Percentiles rank a stretch among this genome's conserved stretches.
phyloP scores from a whole-genome alignment of 495 filamentous ascomycete species.

The Tetracladium setigerum region DNA sequence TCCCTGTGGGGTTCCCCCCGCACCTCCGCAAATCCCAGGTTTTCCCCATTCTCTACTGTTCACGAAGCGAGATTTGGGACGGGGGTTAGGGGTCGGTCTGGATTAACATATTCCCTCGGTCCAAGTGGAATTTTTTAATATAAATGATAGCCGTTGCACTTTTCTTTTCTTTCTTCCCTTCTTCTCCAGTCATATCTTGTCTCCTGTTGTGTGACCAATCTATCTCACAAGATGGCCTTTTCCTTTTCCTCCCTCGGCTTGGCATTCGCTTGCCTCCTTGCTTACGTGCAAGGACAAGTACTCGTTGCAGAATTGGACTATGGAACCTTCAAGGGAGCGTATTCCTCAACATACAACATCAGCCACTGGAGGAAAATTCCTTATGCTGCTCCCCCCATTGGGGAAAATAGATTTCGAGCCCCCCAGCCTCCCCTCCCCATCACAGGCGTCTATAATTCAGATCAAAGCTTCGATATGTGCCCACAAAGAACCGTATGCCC shows the following conservation, averaged over 20 bases:
- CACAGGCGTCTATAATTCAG: slow-evolving; percentile 45
- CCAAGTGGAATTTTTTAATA: no score
- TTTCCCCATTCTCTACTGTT: no score
- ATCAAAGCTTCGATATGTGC: slow-evolving; percentile 49
- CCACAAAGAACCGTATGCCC: slow-evolving; percentile 39
- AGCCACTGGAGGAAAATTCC: slow-evolving; percentile 56
- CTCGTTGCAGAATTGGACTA: slow-evolving; percentile 41
- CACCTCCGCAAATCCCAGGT: no score
- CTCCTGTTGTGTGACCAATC: no score
- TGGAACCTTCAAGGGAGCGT: slow-evolving; percentile 50
- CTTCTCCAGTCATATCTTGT: no score
- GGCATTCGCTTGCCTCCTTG: neutral
- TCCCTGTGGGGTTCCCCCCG: no score
- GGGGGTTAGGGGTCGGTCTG: no score
- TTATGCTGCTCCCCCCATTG: slow-evolving; percentile 49
- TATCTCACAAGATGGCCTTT: no score
- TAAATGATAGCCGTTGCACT: no score
- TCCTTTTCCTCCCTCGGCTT: neutral
- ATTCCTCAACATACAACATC: slow-evolving; percentile 36
- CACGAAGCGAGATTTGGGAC: no score
- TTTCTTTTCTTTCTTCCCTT: no score
- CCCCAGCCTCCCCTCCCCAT: slow-evolving; percentile 36
- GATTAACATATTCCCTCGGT: no score
- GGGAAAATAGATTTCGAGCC: slow-evolving; percentile 42
- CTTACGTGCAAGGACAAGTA: slow-evolving; percentile 9